Base-by-base conservation (phyloP, 2,329 filamentous ascomycete genomes). In the Pestalotiopsis sp. region DNA sequence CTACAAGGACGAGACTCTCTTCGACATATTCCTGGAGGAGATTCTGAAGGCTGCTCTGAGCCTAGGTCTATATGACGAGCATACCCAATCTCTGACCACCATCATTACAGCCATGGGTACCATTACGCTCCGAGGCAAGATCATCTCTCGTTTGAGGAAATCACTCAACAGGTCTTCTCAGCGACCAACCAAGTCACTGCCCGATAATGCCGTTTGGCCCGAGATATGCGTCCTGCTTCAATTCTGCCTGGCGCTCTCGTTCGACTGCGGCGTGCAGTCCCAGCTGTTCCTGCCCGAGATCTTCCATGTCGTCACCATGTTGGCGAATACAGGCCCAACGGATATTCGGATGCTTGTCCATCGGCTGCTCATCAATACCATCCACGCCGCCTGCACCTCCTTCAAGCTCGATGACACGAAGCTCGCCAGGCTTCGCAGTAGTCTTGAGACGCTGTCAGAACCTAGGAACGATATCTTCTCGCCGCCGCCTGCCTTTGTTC, bases 251-350 rank as follows among this genome's bases (percentile, higher is more conserved):
- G 87, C 89, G 1, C 81, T 91, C 64, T 92, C 90, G 1, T 92
- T 92, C 71, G 88, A 92, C 76, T 90, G 87, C 71, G 88, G 89
- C 25, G 85, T 90, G 14, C 90, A 92, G 76, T 86, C 90, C 3
- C 90, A 92, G 76, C 82, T 92, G 59, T 92, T 89, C 72, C 80
- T 92, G 5, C 90, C 90, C 0, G 90, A 92, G 75, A 84, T 92
- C 60, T 92, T 92, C 75, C 90, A 92, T 77, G 83, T 92, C 63
- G 88, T 92, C 69, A 92, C 90, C 0, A 91, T 92, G 88, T 82
- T 92, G 31, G 88, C 89, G 45, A 92, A 92, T 72, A 91, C 88
- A 1, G 90, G 90, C 6, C 79, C 84, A 12, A 79, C 84, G 11
- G 86, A 88, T 12, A 82, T 91, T 6, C 85, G 90, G 62, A 77